phyloP scores from a whole-genome alignment of 1,284 basidiomycete genomes.

The Pseudozyma pruni region DNA sequence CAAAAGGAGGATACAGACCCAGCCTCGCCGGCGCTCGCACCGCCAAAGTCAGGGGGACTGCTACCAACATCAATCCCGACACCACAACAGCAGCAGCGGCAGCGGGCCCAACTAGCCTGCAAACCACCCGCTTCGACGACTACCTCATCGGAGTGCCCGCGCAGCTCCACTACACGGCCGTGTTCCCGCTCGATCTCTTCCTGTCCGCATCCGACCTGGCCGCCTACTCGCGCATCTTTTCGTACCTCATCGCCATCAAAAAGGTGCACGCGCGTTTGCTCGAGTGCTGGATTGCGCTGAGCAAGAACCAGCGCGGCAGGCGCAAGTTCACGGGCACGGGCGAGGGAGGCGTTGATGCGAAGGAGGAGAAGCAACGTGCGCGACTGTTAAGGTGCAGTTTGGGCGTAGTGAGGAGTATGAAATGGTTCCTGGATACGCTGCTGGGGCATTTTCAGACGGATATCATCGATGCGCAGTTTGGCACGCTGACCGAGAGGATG shows the following conservation, averaged over 20 bases:
- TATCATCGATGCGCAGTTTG: conserved; percentile 85
- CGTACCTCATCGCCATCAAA: conserved; percentile 82
- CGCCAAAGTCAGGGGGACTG: conserved; percentile 29
- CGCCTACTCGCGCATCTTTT: conserved; percentile 80
- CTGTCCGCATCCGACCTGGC: conserved; percentile 79
- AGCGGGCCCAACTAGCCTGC: background rate
- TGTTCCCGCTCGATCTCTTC: conserved; percentile 89
- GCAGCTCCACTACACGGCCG: conserved; percentile 49
- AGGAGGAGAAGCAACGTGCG: conserved; percentile 72
- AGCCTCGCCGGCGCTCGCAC: conserved; percentile 21
- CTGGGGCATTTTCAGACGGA: conserved; percentile 80
- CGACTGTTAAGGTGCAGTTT: conserved; percentile 81
- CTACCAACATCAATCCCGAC: conserved; percentile 7
- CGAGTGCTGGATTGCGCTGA: conserved; percentile 82
- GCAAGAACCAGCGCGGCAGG: conserved; percentile 81
- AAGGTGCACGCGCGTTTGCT: conserved; percentile 83
- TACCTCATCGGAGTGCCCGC: conserved; percentile 45
- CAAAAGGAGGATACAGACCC: conserved; percentile 39
- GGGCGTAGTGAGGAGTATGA: conserved; percentile 85
- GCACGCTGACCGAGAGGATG: conserved; percentile 75
- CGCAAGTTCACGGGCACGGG: conserved; percentile 84
- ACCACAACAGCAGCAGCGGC: no score
- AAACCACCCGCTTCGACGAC: conserved; percentile 48
- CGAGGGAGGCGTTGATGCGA: conserved; percentile 79
- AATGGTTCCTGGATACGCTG: conserved; percentile 84